Conservation (phyloP, 192 early-diverging fungal species). For the Hyaloraphidium curvatum region DNA sequence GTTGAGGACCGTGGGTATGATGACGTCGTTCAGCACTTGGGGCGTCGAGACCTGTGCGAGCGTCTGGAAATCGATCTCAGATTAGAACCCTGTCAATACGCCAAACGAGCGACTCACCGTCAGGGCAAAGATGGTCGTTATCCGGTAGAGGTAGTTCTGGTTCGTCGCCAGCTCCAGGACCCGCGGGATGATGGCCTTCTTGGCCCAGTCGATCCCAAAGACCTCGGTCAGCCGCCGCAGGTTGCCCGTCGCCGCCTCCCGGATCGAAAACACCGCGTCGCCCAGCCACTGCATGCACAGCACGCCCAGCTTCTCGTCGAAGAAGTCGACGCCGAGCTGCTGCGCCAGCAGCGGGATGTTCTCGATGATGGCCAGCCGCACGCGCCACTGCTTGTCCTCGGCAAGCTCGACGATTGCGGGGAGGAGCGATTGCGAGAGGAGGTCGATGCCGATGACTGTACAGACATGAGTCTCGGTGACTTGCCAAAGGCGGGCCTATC, state of each 20-base stretch:
- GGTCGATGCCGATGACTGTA: constrained; percentile 84
- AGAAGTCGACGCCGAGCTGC: constrained; percentile 90
- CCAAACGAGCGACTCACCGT: constrained; percentile 33
- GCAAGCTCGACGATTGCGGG: constrained; percentile 97
- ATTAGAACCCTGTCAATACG: neutral
- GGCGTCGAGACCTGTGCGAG: constrained; percentile 71
- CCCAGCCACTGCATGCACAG: constrained; percentile 98
- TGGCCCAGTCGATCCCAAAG: constrained; percentile 98
- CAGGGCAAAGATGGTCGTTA: constrained; percentile 94
- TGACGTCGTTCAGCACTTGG: constrained; percentile 70
- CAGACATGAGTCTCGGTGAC: neutral
- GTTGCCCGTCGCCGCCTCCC: constrained; percentile 91
- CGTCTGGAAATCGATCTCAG: constrained; percentile 24
- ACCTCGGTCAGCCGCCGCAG: constrained; percentile 89
- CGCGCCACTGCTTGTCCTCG: constrained; percentile 99
- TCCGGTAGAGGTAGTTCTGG: constrained; percentile 91
- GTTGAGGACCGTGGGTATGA: constrained; percentile 68
- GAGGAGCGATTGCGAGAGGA: constrained; percentile 85
- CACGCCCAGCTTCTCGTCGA: constrained; percentile 83
- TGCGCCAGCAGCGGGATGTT: constrained; percentile 92
- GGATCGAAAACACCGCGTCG: constrained; percentile 89
- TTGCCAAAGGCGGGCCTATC: neutral
- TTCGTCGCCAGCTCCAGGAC: constrained; percentile 74
- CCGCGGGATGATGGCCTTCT: constrained; percentile 81
- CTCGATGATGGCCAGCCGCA: constrained; percentile 96